phyloP scores from a whole-genome alignment of 331 rosid species.

The Cydonia oblonga region DNA sequence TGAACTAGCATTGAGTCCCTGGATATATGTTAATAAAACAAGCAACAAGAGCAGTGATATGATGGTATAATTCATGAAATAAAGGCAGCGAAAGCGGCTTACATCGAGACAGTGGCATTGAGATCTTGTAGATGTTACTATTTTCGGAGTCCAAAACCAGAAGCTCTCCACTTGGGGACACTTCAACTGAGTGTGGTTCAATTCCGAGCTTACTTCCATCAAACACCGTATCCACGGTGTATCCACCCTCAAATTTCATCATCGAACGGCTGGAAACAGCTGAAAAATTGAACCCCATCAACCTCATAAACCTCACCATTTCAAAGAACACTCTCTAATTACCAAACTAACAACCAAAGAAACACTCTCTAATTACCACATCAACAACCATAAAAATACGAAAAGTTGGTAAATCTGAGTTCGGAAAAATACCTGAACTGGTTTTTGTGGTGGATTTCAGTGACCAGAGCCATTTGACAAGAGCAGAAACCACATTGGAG shows the following conservation, averaged over 20 bases:
- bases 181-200: slow-evolving; percentile 71
- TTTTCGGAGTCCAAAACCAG: slow-evolving; percentile 84
- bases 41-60: slow-evolving; percentile 5
- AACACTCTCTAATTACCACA: not conserved
- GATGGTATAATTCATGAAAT: not conserved
- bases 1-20: not conserved
- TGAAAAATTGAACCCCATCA: slow-evolving; percentile 24
- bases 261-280: slow-evolving; percentile 63
- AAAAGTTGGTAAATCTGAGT: slow-evolving; percentile 6
- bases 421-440: slow-evolving; percentile 24
- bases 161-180: slow-evolving; percentile 65
- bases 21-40: not conserved
- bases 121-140: slow-evolving; percentile 74
- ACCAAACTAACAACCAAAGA: not conserved
- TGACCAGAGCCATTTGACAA: slow-evolving; percentile 81
- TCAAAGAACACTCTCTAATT: not conserved
- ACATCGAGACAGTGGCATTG: slow-evolving; percentile 65
- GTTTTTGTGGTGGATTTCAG: slow-evolving; percentile 62
- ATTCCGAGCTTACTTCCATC: slow-evolving; percentile 91
- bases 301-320: slow-evolving; percentile 8
- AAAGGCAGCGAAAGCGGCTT: slow-evolving; percentile 21
- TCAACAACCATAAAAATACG: not conserved
- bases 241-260: slow-evolving; percentile 94
- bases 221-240: slow-evolving; percentile 75
- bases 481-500: slow-evolving; percentile 74